Evolutionary conservation across 345 rosid species (phyloP).

Genomic region (Aurinia saxatilis): DNA sequence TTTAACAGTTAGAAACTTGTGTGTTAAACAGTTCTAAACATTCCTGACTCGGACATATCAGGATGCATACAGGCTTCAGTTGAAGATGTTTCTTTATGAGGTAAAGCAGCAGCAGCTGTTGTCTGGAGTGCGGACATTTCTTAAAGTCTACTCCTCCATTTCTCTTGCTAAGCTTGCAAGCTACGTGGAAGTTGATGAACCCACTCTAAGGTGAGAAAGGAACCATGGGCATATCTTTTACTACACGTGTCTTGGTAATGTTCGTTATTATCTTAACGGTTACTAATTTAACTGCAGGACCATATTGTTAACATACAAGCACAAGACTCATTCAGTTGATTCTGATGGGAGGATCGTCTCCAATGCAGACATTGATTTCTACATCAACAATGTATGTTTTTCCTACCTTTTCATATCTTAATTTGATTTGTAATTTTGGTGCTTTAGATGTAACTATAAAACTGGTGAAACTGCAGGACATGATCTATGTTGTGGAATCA

Average conservation of each 20-base stretch:
- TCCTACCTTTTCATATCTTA: background rate
- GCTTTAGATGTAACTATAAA: background rate
- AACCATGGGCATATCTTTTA: background rate
- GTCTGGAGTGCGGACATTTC: slow-evolving; percentile 73
- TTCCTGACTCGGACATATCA: slow-evolving; percentile 21
- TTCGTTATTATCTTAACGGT: background rate
- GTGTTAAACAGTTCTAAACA: background rate
- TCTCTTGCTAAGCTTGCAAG: slow-evolving; percentile 79
- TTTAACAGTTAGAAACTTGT: background rate
- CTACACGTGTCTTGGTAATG: background rate
- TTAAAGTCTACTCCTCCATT: slow-evolving; percentile 82
- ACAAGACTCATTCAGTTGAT: slow-evolving; percentile 93
- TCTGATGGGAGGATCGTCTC: slow-evolving; percentile 67
- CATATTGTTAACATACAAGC: slow-evolving; percentile 90
- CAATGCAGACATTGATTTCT: slow-evolving; percentile 93
- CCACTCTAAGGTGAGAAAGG: slow-evolving; percentile 55
- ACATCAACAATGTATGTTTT: slow-evolving; percentile 62
- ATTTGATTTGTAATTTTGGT: background rate
- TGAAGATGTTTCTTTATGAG: slow-evolving; percentile 92
- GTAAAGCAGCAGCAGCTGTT: slow-evolving; percentile 92
- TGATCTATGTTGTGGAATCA: slow-evolving; percentile 70
- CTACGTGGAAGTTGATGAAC: slow-evolving; percentile 94
- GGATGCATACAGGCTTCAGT: slow-evolving; percentile 95
- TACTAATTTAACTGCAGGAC: slow-evolving; percentile 41
- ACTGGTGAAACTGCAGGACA: slow-evolving; percentile 52